These are phyloP conservation scores for Penicillium occitanis DNA, from an alignment of 2,329 filamentous ascomycete species.

Conservation along the genomic window DNA sequence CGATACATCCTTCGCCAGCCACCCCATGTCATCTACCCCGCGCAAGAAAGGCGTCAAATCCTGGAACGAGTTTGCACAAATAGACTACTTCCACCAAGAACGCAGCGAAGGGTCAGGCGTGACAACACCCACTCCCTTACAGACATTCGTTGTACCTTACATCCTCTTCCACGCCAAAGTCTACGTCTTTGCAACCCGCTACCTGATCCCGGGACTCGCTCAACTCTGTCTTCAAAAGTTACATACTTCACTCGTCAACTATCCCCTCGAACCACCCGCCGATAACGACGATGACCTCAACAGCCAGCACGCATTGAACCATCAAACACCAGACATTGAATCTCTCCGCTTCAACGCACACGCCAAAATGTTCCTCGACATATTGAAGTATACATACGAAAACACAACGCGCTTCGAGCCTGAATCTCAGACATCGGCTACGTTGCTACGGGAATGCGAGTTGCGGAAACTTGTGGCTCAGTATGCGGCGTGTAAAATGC, in stretches of 20 bases:
- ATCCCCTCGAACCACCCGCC: constrained; percentile 29
- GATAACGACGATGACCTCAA: constrained; percentile 24
- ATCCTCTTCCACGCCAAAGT: constrained; percentile 46
- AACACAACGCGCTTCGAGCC: constrained; percentile 43
- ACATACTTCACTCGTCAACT: constrained; percentile 37
- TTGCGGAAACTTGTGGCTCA: constrained; percentile 42
- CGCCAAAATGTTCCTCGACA: constrained; percentile 38
- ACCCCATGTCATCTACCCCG: constrained; percentile 30
- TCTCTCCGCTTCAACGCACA: constrained; percentile 31
- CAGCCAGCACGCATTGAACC: not conserved
- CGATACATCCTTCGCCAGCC: constrained; percentile 40
- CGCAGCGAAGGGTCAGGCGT: not conserved
- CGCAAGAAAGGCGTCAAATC: constrained; percentile 35
- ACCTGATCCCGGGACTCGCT: constrained; percentile 41
- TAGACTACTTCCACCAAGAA: constrained; percentile 36
- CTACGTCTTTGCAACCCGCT: constrained; percentile 45
- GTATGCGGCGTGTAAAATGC: constrained; percentile 43
- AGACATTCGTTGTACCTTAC: constrained; percentile 35
- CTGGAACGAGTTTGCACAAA: constrained; percentile 41
- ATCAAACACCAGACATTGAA: constrained; percentile 12
- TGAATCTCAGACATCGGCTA: constrained; percentile 36
- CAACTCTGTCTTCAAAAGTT: constrained; percentile 43
- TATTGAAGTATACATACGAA: constrained; percentile 42
- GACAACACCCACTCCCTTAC: constrained; percentile 6
- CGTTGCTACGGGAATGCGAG: constrained; percentile 41